Evolutionary conservation across 225 moss, liverwort and hornwort species (phyloP).

Genomic region (Straminergon stramineum): DNA sequence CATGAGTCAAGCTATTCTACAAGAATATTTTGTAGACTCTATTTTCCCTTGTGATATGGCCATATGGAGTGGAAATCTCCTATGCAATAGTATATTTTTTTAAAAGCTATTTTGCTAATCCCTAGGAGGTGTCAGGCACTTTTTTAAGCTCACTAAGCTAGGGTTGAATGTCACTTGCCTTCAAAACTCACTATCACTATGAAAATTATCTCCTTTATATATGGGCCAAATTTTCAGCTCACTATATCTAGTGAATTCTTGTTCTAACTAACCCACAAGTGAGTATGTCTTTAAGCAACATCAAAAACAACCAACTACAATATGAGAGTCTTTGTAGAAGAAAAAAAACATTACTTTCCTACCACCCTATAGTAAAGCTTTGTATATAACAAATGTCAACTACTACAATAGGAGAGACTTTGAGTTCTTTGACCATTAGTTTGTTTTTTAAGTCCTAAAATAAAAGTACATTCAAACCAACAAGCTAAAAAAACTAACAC

Average conservation of each 20-base stretch:
- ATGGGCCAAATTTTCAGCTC: no score
- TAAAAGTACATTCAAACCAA: neutral
- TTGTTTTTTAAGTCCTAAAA: no score
- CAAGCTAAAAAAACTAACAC: neutral
- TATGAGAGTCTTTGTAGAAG: neutral
- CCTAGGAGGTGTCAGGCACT: rapidly evolving
- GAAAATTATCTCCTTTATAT: no score
- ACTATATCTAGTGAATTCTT: rapidly evolving
- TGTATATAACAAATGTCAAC: neutral
- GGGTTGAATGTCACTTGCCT: neutral
- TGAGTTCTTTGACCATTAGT: no score
- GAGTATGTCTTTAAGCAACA: rapidly evolving
- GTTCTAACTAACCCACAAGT: rapidly evolving
- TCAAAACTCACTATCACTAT: neutral
- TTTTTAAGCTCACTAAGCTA: neutral
- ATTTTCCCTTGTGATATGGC: no score
- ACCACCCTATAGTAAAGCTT: rapidly evolving
- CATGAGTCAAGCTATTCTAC: neutral
- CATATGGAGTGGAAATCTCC: neutral
- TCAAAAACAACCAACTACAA: rapidly evolving
- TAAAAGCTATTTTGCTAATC: rapidly evolving
- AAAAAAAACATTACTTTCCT: neutral
- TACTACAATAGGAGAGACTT: neutral
- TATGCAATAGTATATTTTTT: rapidly evolving
- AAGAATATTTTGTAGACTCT: neutral